A percentile compares a stretch with the other conserved stretches of the same genome.
These are phyloP conservation scores for Boletus pseudopeckii DNA, from an alignment of 768 basidiomycete genomes.

Conservation along the genomic window DNA sequence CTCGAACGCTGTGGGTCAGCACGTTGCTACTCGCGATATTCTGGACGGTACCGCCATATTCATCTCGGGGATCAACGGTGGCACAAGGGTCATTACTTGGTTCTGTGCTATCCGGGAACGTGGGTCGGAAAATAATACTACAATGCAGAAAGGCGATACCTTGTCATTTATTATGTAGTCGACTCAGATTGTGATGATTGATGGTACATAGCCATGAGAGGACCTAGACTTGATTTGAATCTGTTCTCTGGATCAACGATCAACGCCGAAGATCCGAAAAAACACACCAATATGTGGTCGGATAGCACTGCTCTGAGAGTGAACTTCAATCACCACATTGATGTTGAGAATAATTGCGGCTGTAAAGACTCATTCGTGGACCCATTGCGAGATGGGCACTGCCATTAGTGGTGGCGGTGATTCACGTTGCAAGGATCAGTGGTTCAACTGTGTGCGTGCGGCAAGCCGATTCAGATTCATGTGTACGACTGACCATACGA, in stretches of 20 bases:
- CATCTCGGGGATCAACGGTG: conserved; percentile 86
- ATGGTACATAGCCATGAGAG: not conserved
- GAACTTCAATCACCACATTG: too few species aligned
- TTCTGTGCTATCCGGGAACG: conserved; percentile 50
- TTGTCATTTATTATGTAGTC: not conserved
- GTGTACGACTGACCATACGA: not conserved
- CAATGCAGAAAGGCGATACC: not conserved
- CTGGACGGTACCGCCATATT: conserved; percentile 90
- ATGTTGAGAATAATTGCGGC: not conserved
- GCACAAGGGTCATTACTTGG: conserved; percentile 69
- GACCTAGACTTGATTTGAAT: not conserved
- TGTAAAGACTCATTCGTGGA: not conserved
- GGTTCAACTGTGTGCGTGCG: not conserved
- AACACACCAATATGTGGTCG: not conserved
- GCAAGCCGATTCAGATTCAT: not conserved
- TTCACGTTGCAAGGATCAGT: not conserved
- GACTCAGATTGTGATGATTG: too few species aligned
- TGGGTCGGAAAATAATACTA: not conserved
- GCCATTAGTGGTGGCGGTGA: not conserved
- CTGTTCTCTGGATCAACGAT: not conserved
- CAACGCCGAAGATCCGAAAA: not conserved
- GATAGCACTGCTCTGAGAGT: not conserved
- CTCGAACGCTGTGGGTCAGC: too few species aligned
- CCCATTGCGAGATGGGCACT: too few species aligned
- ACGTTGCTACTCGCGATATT: conserved; percentile 62